Percentiles rank a stretch among this genome's conserved stretches.
Evolutionary conservation across 306 rosid species (phyloP).

Genomic region (Trifolium repens): DNA sequence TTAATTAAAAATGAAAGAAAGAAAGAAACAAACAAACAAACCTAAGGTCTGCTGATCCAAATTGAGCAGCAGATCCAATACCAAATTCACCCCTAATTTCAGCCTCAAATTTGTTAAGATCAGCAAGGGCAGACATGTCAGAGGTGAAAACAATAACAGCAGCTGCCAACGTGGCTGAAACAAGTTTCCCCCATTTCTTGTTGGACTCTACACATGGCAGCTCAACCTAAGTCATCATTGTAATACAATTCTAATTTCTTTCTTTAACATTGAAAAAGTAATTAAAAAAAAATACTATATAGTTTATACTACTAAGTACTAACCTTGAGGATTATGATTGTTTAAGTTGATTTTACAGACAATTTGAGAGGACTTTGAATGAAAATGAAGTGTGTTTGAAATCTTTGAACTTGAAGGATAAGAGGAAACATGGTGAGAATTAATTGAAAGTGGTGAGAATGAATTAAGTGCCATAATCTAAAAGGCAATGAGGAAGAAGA

Average conservation of each 20-base stretch:
- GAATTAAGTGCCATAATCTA: slow-evolving; percentile 62
- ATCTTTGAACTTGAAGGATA: slow-evolving; percentile 49
- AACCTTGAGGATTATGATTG: slow-evolving; percentile 37
- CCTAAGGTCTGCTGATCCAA: slow-evolving; percentile 95
- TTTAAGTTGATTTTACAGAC: slow-evolving; percentile 47
- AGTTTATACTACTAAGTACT: neutral
- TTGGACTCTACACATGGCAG: slow-evolving; percentile 47
- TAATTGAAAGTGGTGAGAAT: slow-evolving; percentile 54
- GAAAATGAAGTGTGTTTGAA: slow-evolving; percentile 37
- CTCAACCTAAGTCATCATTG: slow-evolving; percentile 45
- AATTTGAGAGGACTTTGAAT: slow-evolving; percentile 46
- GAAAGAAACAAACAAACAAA: slow-evolving; percentile 18
- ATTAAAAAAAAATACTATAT: neutral
- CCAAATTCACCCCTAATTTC: slow-evolving; percentile 87
- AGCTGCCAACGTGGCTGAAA: slow-evolving; percentile 67
- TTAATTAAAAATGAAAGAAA: neutral
- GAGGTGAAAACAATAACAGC: slow-evolving; percentile 65
- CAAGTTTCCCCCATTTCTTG: slow-evolving; percentile 58
- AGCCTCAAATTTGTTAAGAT: slow-evolving; percentile 88
- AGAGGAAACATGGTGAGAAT: slow-evolving; percentile 47
- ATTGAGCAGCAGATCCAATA: slow-evolving; percentile 93
- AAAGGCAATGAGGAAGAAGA: neutral
- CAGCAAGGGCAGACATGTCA: slow-evolving; percentile 81
- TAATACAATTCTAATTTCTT: slow-evolving; percentile 17
- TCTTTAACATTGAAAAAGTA: slow-evolving; percentile 24